Evolutionary conservation across 768 basidiomycete species (phyloP).

Genomic region (Pisolithus marmoratus): DNA sequence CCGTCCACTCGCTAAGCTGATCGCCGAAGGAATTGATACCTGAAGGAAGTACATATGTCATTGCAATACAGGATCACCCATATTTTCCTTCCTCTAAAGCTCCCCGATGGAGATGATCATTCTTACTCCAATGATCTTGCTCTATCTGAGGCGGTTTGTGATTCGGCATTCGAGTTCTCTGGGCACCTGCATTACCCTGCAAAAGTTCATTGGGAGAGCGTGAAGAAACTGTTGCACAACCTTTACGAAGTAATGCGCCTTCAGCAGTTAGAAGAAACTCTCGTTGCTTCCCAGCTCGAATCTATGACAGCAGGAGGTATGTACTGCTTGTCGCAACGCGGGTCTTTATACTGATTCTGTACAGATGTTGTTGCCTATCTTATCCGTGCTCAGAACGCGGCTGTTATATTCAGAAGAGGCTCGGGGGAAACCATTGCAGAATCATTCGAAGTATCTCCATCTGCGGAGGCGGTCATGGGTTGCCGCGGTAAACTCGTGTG

Average conservation of each 20-base stretch:
- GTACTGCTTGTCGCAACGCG: not conserved
- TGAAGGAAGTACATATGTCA: not conserved
- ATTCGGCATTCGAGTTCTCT: constrained; percentile 16
- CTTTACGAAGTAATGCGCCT: constrained; percentile 2
- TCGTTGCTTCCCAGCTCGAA: constrained; percentile 11
- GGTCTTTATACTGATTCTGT: not conserved
- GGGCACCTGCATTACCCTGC: constrained; percentile 1
- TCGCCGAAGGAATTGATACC: not conserved
- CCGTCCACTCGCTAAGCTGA: not conserved
- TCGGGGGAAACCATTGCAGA: constrained; percentile 32
- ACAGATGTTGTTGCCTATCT: constrained; percentile 34
- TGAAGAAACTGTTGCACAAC: constrained; percentile 22
- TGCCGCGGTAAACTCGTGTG: constrained; percentile 37
- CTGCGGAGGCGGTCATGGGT: constrained; percentile 27
- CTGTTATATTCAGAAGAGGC: constrained; percentile 30
- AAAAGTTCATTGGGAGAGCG: constrained; percentile 20
- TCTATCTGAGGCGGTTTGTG: constrained; percentile 16
- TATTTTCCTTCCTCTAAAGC: constrained; percentile 35
- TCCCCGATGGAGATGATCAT: constrained; percentile 32
- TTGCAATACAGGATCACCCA: constrained; percentile 32
- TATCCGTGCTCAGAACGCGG: constrained; percentile 44
- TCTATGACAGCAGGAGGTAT: constrained; percentile 21
- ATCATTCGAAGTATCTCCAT: constrained; percentile 40
- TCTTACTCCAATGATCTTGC: constrained; percentile 17
- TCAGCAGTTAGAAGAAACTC: not conserved